Percentiles rank a stretch among this genome's conserved stretches.
Evolutionary conservation across 1,284 basidiomycete species (phyloP).

Genomic region (Trametes pubescens): DNA sequence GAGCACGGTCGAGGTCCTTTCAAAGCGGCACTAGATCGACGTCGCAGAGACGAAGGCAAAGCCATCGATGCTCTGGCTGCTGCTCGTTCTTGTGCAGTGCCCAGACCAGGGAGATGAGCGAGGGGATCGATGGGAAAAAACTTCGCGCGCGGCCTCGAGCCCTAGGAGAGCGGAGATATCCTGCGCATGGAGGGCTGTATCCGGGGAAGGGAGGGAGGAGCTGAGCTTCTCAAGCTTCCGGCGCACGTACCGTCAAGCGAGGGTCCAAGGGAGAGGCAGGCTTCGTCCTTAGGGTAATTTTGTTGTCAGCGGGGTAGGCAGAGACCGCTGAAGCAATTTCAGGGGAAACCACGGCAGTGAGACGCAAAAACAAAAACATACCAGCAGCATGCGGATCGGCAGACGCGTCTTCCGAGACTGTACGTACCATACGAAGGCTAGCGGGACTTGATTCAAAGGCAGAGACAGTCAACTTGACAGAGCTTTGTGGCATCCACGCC

Average conservation of each 20-base stretch:
- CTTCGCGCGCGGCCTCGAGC: too few relatives aligned
- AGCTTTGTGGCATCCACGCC: constrained; percentile 44
- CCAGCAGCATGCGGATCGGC: too few relatives aligned
- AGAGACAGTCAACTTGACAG: too few relatives aligned
- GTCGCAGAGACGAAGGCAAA: too few relatives aligned
- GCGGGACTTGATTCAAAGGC: too few relatives aligned
- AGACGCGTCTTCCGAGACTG: constrained; percentile 51
- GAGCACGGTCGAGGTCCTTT: too few relatives aligned
- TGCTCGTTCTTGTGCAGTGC: too few relatives aligned
- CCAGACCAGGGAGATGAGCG: too few relatives aligned
- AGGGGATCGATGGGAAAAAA: too few relatives aligned
- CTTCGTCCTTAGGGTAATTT: constrained; percentile 79
- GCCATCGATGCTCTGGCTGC: too few relatives aligned
- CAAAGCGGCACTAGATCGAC: too few relatives aligned
- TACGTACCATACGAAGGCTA: too few relatives aligned
- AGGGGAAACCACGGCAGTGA: not conserved
- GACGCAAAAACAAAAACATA: not conserved
- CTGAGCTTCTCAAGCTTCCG: constrained; percentile 51
- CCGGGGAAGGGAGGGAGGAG: constrained; percentile 53
- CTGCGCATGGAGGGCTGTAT: constrained; percentile 76
- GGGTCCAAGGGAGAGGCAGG: constrained; percentile 68
- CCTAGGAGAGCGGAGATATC: constrained; percentile 44
- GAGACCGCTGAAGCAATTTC: constrained; percentile 35
- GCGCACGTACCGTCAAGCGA: constrained; percentile 53
- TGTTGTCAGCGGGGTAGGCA: constrained; percentile 50